Evolutionary conservation across 495 filamentous ascomycete species (phyloP), one percentile per base, ranked within the genome.

Genomic region (Lasiosphaeria hispida): DNA sequence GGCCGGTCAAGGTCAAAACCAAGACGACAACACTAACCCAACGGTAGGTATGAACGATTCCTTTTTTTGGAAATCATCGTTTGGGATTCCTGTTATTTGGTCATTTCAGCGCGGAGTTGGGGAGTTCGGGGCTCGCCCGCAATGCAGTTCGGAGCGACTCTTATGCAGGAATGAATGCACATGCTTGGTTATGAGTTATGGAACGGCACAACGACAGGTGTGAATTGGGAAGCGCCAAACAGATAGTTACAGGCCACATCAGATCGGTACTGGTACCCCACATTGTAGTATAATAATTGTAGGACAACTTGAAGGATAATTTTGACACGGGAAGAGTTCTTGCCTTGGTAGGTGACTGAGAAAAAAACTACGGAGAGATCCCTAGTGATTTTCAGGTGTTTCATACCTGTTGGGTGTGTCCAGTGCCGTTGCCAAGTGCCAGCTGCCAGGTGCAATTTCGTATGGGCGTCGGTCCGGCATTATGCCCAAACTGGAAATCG

Each of bases 61-160:
- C 58, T 72, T 74, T 68, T 72, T 74, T 68, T 74, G 70, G 65
- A 63, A 68, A 42, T 50, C 65, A 68, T 63, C 43, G 55, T 51
- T 59, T 58, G 61, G 61, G 63, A 40, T 70, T 66, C 70, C 66
- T 66, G 66, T 15, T 61, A 33, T 61, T 71, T 67, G 65, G 61
- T 66, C 66, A 50, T 66, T 64, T 77, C 71, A 75, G 76, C 74
- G 64, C 62, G 77, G 77, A 65, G 75, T 77, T 77, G 53, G 69
- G 74, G 63, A 57, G 64, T 4, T 54, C 43, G 7, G 33, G 49
- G 50, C 56, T 59, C 59, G 15, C 45, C 35, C 42, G 45, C 55
- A 51, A 53, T 55, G 59, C 55, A 49, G 38, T 38, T 48, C 5
- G 41, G 54, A 7, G 53, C 41, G 35, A 57, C 53, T 30, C 15